These are phyloP conservation scores for Zostera marina DNA, from an alignment of 116 monocot species.

Conservation along the genomic window DNA sequence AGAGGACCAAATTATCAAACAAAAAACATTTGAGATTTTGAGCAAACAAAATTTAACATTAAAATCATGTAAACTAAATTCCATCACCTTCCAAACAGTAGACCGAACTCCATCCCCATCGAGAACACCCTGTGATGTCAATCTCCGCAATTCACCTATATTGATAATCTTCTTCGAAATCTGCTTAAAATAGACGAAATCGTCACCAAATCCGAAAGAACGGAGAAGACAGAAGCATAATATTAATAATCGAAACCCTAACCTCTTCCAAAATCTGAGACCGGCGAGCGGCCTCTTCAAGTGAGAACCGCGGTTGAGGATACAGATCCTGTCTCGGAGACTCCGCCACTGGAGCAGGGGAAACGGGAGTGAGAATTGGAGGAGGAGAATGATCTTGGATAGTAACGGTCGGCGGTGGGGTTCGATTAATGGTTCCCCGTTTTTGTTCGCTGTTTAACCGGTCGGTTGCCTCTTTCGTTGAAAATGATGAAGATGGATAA, in stretches of 20 bases:
- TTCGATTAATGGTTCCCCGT: neutral
- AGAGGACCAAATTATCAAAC: too few species aligned
- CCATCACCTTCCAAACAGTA: constrained; percentile 63
- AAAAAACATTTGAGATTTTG: neutral
- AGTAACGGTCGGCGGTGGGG: neutral
- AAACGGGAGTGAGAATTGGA: neutral
- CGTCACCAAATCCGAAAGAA: neutral
- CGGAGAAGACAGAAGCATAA: neutral
- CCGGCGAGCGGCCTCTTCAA: constrained; percentile 47
- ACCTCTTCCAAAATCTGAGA: constrained; percentile 61
- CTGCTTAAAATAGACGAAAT: constrained; percentile 10
- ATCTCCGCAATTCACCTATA: constrained; percentile 46
- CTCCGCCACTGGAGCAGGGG: neutral
- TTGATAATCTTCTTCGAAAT: constrained; percentile 51
- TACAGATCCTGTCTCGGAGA: constrained; percentile 3
- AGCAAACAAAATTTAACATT: neutral
- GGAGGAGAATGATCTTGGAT: constrained; percentile 2
- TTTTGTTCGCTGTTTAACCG: neutral
- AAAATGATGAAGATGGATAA: neutral
- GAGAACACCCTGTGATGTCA: constrained; percentile 58
- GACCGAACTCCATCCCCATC: constrained; percentile 60
- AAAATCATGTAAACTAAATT: neutral
- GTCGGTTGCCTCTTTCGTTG: constrained; percentile 4
- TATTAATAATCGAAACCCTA: neutral
- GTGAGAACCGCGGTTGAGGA: constrained; percentile 9